Percentiles rank a stretch among this genome's conserved stretches.
phyloP scores from a whole-genome alignment of 441 rosid genomes.

The Pelargonium citronellum region DNA sequence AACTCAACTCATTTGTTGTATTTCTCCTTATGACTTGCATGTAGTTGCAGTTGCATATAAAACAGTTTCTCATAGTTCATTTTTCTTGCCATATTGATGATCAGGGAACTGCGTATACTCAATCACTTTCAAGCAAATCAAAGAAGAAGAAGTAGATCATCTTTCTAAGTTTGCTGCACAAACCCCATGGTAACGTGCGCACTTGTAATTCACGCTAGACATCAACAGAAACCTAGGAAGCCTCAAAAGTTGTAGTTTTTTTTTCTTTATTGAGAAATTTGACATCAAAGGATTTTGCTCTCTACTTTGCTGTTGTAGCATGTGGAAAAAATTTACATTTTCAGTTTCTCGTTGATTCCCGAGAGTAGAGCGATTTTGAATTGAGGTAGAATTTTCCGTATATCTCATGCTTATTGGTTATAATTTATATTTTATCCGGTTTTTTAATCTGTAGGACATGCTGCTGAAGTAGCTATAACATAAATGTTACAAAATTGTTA shows the following conservation, averaged over 20 bases:
- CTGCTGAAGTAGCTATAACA: too few species aligned
- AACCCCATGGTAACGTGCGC: constrained; percentile 22
- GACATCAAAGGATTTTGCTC: constrained; percentile 18
- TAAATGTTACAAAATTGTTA: too few species aligned
- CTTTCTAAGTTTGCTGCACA: constrained; percentile 21
- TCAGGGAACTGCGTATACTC: constrained; percentile 83
- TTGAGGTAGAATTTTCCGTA: constrained; percentile 22
- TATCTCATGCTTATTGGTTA: background rate
- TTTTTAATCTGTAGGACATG: too few species aligned
- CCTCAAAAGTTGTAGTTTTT: constrained; percentile 20
- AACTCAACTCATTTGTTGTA: background rate
- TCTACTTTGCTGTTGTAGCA: constrained; percentile 33
- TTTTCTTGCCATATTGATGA: constrained; percentile 14
- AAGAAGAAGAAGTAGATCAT: constrained; percentile 74
- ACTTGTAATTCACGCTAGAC: constrained; percentile 33
- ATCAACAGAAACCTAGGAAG: constrained; percentile 24
- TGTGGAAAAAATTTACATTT: constrained; percentile 24
- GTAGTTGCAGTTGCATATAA: background rate
- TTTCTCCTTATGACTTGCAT: background rate
- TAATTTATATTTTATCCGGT: too few species aligned
- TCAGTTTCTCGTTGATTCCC: constrained; percentile 15
- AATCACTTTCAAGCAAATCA: constrained; percentile 59
- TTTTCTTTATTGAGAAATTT: constrained; percentile 21
- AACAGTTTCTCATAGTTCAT: constrained; percentile 11
- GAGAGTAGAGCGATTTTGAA: constrained; percentile 28